A percentile compares a stretch with the other conserved stretches of the same genome.
phyloP scores from a whole-genome alignment of 495 filamentous ascomycete species.

The Diplogelasinospora grovesii region DNA sequence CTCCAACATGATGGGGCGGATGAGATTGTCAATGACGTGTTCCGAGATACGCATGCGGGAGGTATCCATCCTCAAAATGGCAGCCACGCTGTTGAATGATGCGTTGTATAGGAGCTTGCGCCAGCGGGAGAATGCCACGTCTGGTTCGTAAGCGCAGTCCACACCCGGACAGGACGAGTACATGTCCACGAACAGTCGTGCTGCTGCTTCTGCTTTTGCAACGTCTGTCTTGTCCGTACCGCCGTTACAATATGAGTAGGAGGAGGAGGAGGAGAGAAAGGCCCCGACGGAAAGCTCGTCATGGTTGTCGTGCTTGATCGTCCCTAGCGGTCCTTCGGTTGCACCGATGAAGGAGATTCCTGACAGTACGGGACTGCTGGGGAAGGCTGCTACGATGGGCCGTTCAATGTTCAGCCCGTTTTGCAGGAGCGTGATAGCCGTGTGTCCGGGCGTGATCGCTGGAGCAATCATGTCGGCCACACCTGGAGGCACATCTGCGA shows the following conservation, averaged over 20 bases:
- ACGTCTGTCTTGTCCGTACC: conserved; percentile 10
- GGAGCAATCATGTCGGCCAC: conserved; percentile 37
- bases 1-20: conserved; percentile 20
- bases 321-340: conserved; percentile 37
- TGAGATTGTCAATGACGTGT: conserved; percentile 13
- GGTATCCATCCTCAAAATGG: conserved; percentile 45
- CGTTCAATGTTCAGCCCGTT: conserved; percentile 60
- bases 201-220: conserved; percentile 15
- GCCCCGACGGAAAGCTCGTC: conserved; percentile 38
- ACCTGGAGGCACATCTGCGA: conserved; percentile 33
- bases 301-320: conserved; percentile 39
- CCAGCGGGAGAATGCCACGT: conserved; percentile 41
- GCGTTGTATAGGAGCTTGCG: conserved; percentile 47
- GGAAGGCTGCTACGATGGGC: conserved; percentile 45
- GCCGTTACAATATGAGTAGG: too few relatives aligned
- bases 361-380: conserved; percentile 44
- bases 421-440: conserved; percentile 52
- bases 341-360: conserved; percentile 48
- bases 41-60: conserved; percentile 22
- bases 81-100: conserved; percentile 39
- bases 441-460: conserved; percentile 41
- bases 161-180: conserved; percentile 29
- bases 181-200: conserved; percentile 32
- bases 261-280: too few relatives aligned
- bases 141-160: conserved; percentile 17